Evolutionary conservation across 108 stramenopile genomes (phyloP).

Genomic region (Hondaea fermentalgiana): DNA sequence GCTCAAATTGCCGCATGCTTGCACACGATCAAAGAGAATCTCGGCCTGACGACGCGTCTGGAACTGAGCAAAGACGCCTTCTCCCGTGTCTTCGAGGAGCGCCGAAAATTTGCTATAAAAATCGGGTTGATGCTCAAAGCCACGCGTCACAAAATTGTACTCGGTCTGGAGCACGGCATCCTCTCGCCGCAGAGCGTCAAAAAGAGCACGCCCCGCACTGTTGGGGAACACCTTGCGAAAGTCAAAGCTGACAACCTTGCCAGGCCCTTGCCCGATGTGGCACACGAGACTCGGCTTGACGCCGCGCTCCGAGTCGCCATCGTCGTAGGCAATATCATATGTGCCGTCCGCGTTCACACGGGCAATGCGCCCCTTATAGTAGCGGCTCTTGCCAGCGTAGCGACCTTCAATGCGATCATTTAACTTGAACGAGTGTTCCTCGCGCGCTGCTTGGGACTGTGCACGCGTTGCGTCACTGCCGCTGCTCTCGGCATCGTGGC

Average conservation of each 20-base stretch:
- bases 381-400: constrained; percentile 1
- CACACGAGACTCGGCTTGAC: constrained; percentile 15
- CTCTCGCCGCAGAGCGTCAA: not conserved
- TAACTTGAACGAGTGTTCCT: not conserved
- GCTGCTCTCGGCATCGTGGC: not conserved
- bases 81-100: not conserved
- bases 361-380: not conserved
- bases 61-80: constrained; percentile 5
- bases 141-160: constrained; percentile 13
- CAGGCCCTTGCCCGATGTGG: constrained; percentile 9
- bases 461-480: not conserved
- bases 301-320: constrained; percentile 33
- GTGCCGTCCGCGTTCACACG: constrained; percentile 37
- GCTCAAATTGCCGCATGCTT: not conserved
- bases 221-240: constrained; percentile 5
- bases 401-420: not conserved
- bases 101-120: not conserved
- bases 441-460: not conserved
- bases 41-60: constrained; percentile 12
- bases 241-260: constrained; percentile 12
- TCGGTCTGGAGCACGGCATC: not conserved
- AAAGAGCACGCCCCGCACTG: not conserved
- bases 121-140: constrained; percentile 13
- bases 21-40: not conserved
- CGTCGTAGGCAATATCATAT: constrained; percentile 38